Evolutionary conservation across 345 rosid species (phyloP), one percentile per base, ranked within the genome.

Genomic region (Melaleuca alternifolia): DNA sequence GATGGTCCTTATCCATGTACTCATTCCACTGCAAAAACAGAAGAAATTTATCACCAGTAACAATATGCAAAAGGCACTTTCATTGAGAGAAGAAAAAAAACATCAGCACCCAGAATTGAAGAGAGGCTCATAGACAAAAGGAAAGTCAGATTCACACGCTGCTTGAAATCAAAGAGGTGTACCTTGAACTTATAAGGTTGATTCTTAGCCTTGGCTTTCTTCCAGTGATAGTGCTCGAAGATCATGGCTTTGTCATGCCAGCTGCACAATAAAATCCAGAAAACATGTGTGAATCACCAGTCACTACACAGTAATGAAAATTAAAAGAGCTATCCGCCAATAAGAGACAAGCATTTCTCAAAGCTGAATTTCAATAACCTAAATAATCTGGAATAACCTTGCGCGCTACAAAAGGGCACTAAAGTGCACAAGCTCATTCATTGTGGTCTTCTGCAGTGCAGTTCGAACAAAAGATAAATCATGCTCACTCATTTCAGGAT

Each of bases 191-290:
- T 92, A 71, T 96, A 96, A 33, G 95, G 98, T 92, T 94, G 91
- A 0, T 92, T 93, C 94, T 94, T 93, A 8, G 91, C 93, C 93
- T 61, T 90, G 18, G 98, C 98, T 87, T 95, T 91, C 90, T 95
- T 94, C 98, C 98, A 96, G 85, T 94, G 98, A 84, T 95, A 83
- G 37, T 95, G 99, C 92, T 95, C 99, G 77, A 94, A 95, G 84
- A 96, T 87, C 93, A 96, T 91, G 77, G 95, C 97, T 90, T 93
- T 94, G 89, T 96, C 99, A 90, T 96, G 99, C 93, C 96, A 96
- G 86, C 99, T 96, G 94, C 95, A 90, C 75, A 83, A 81, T 53
- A 23, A 87, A 83, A 82, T 71, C 24, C 46, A 5, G 12, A 71
- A 71, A 71, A 18, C 12, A 37, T 71, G 79, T 33, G 48, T 71